Conservation (phyloP, 306 rosid species). For the Dalbergia cultrata region DNA sequence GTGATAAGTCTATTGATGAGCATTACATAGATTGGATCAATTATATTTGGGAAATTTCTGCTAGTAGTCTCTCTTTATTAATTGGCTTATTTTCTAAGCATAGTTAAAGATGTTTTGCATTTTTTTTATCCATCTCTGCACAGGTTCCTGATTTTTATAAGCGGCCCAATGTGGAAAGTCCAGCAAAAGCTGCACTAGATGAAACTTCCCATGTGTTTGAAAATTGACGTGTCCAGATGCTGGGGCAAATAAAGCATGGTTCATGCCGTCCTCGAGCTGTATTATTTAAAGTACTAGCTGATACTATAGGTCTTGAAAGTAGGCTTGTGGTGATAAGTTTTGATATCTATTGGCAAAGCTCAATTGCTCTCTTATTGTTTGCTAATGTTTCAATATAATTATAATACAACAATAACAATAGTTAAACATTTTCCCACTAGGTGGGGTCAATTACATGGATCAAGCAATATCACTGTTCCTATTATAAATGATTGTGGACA, state of each 20-base stretch:
- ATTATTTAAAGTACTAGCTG: slow-evolving; percentile 93
- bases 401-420: background rate
- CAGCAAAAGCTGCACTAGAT: slow-evolving; percentile 87
- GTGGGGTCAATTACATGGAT: background rate
- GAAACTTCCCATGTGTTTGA: slow-evolving; percentile 86
- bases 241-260: slow-evolving; percentile 95
- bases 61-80: background rate
- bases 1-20: slow-evolving; percentile 36
- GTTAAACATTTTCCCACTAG: background rate
- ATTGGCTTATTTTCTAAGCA: slow-evolving; percentile 41
- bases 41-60: slow-evolving; percentile 24
- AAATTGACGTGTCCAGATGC: slow-evolving; percentile 85
- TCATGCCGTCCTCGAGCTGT: slow-evolving; percentile 96
- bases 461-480: background rate
- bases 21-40: slow-evolving; percentile 23
- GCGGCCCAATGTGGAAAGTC: slow-evolving; percentile 85
- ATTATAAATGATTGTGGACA: background rate
- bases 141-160: slow-evolving; percentile 93
- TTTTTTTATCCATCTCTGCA: slow-evolving; percentile 38
- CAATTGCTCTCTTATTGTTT: slow-evolving; percentile 22
- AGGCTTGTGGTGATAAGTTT: slow-evolving; percentile 88
- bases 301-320: slow-evolving; percentile 97
- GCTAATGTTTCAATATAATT: slow-evolving; percentile 2
- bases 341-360: slow-evolving; percentile 40
- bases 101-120: slow-evolving; percentile 5